Percentiles rank a stretch among this genome's conserved stretches.
phyloP scores from a whole-genome alignment of 495 filamentous ascomycete species.

The Arthonia radiata region DNA sequence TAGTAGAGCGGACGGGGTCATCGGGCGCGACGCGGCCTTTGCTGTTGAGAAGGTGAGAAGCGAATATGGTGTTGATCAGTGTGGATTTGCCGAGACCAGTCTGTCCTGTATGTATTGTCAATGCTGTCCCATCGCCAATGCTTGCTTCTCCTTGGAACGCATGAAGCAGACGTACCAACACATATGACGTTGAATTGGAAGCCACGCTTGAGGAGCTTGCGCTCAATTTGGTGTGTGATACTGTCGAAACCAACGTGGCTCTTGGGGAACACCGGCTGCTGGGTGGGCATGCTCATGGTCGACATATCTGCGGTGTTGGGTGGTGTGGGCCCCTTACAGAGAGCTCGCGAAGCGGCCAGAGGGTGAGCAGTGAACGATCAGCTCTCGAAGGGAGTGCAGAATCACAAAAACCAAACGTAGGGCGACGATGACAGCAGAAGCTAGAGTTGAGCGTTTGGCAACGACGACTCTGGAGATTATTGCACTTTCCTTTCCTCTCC shows the following conservation, averaged over 20 bases:
- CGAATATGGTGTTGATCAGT: constrained; percentile 99
- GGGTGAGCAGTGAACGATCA: no score
- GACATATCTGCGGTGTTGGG: not conserved
- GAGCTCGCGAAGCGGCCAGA: no score
- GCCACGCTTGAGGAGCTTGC: constrained; percentile 96
- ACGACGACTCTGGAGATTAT: no score
- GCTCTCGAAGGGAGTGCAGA: no score
- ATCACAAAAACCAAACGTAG: no score
- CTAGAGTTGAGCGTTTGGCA: no score
- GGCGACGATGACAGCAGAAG: no score
- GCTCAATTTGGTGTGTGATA: constrained; percentile 93
- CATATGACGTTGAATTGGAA: constrained; percentile 99
- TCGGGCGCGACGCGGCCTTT: constrained; percentile 83
- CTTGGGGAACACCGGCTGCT: constrained; percentile 54
- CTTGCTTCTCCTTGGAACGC: not conserved
- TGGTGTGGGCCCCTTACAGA: no score
- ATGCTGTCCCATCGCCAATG: not conserved
- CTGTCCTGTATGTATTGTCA: constrained; percentile 39
- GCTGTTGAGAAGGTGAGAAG: constrained; percentile 94
- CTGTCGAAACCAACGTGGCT: constrained; percentile 99
- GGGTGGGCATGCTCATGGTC: constrained; percentile 13
- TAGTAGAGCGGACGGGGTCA: constrained; percentile 82
- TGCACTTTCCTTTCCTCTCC: no score
- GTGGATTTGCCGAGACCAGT: constrained; percentile 97
- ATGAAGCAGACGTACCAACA: constrained; percentile 48